Base-by-base conservation (phyloP, 2,329 filamentous ascomycete genomes). In the Magnaporthiopsis poae region DNA sequence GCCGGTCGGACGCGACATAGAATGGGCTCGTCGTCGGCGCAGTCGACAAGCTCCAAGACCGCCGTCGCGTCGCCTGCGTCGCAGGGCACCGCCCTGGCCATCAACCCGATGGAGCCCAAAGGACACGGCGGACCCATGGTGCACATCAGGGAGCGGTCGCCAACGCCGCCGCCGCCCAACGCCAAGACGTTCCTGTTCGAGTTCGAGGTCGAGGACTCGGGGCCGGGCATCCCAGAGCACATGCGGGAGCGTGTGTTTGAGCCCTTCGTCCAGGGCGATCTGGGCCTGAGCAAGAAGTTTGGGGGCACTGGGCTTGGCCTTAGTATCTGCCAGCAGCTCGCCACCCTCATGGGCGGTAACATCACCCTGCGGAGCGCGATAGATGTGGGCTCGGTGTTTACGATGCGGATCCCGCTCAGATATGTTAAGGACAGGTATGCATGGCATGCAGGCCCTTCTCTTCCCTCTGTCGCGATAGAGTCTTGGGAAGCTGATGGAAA, bases 251-350 rank as follows among this genome's bases (percentile, higher is more conserved):
- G 88, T 70, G 91, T 97, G 12, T 97, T 97, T 74, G 93, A 96
- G 75, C 93, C 93, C 0, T 97, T 97, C 73, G 90, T 96, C 0
- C 93, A 97, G 76, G 93, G 90, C n/a, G 92, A 96, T 73, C 79
- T 95, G 1, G 90, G 92, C 0, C 79, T 97, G 21, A 96, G 90
- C 79, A 96, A 92, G 76, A 95, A 95, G 73, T 96, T 89, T 73
- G 92, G 92, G 25, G 93, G 93, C 21, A 96, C 93, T 0, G 93
- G 93, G 4, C 80, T 96, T 1, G 93, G 93, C 1, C 77, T 97
- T 66, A 94, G 90, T 73, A 97, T 97, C 72, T 96, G 92, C 77
- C 89, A 91, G 27, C 93, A 97, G 75, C 80, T 97, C 56, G 90
- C 92, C 3, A 86, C 81, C 21, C 79, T 96, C 21, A 96, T 97